Conservation (phyloP, 345 rosid species). For the Cochlearia excelsa region DNA sequence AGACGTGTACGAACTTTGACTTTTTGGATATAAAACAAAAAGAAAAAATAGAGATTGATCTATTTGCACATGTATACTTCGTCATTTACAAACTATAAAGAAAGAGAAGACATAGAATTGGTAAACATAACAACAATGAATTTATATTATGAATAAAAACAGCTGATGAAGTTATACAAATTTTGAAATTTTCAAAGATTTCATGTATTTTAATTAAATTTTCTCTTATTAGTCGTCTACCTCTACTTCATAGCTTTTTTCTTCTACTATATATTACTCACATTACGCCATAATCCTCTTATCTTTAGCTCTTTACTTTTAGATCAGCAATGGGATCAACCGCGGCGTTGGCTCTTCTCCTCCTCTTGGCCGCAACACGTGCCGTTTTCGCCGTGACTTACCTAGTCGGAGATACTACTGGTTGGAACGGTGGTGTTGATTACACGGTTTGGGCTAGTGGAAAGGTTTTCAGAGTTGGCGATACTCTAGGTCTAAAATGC, state of each 20-base stretch:
- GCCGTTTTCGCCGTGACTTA: slow-evolving; percentile 30
- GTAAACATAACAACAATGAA: slow-evolving; percentile 17
- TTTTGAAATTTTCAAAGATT: slow-evolving; percentile 11
- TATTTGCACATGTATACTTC: no score
- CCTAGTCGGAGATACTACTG: slow-evolving; percentile 33
- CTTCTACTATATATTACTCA: slow-evolving; percentile 13
- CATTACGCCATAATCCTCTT: not conserved
- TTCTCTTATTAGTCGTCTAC: not conserved
- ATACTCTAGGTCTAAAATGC: slow-evolving; percentile 31
- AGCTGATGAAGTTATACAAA: slow-evolving; percentile 12
- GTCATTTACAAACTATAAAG: no score
- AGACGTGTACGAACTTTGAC: no score
- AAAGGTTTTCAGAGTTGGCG: slow-evolving; percentile 41
- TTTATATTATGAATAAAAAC: not conserved
- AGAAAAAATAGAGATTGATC: no score
- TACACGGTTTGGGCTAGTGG: slow-evolving; percentile 34
- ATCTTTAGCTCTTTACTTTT: not conserved
- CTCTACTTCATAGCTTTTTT: not conserved
- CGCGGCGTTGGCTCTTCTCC: slow-evolving; percentile 18
- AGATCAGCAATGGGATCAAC: slow-evolving; percentile 17
- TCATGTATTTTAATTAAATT: not conserved
- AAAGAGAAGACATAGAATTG: not conserved
- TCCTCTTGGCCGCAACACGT: slow-evolving; percentile 31
- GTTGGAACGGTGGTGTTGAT: slow-evolving; percentile 28
- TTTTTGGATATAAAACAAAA: no score